Percentiles rank a stretch among this genome's conserved stretches.
Conservation (phyloP, 2,329 filamentous ascomycete species). For the Phialophora tarda region DNA sequence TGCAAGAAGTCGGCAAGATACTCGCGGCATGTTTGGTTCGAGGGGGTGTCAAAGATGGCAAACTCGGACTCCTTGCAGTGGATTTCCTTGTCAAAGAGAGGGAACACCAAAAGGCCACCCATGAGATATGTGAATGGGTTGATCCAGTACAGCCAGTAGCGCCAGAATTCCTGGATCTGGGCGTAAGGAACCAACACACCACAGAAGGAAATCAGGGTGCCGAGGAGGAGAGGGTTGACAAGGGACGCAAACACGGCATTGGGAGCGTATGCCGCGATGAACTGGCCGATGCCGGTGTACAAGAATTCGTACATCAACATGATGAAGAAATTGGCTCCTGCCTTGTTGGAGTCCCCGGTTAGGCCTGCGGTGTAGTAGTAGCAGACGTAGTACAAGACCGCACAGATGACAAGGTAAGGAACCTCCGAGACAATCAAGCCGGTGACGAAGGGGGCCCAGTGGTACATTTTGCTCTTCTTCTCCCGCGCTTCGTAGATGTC, state of each 20-base stretch:
- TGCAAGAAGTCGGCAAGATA: conserved; percentile 62
- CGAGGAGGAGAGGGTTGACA: conserved; percentile 71
- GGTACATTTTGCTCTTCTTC: conserved; percentile 73
- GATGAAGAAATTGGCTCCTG: conserved; percentile 65
- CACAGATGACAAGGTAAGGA: conserved; percentile 67
- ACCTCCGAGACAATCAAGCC: conserved; percentile 73
- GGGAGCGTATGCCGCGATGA: conserved; percentile 76
- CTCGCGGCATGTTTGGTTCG: conserved; percentile 60
- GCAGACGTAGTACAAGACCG: conserved; percentile 69
- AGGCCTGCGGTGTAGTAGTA: conserved; percentile 77
- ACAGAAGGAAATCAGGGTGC: conserved; percentile 73
- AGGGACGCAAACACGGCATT: conserved; percentile 69
- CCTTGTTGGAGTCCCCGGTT: conserved; percentile 58
- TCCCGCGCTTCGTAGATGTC: conserved; percentile 71
- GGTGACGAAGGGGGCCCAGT: conserved; percentile 74
- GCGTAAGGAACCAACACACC: conserved; percentile 72
- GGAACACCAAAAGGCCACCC: conserved; percentile 61
- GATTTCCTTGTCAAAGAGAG: conserved; percentile 55
- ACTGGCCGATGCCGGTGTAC: conserved; percentile 74
- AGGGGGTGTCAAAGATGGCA: conserved; percentile 51
- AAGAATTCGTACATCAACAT: conserved; percentile 75
- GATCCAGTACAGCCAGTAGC: conserved; percentile 67
- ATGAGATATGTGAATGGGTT: conserved; percentile 69
- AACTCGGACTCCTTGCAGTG: conserved; percentile 58
- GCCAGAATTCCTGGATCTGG: conserved; percentile 70